Evolutionary conservation across 768 basidiomycete species (phyloP).

Genomic region (Trametes villosa): DNA sequence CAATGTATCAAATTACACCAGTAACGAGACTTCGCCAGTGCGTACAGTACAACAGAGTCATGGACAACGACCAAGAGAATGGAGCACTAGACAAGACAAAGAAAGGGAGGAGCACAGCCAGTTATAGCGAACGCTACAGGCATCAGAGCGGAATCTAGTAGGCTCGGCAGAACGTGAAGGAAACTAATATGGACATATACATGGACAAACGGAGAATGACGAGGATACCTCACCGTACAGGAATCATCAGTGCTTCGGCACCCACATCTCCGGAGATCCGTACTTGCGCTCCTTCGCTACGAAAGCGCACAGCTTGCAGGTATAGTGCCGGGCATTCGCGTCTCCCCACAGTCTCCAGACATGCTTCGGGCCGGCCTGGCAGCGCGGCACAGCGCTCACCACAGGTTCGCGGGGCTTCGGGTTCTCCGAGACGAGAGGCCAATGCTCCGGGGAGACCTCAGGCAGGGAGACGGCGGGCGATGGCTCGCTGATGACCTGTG

Average conservation of each 20-base stretch:
- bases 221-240: background rate
- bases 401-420: constrained; percentile 21
- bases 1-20: too few species aligned
- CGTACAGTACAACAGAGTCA: too few species aligned
- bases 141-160: too few species aligned
- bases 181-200: too few species aligned
- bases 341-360: constrained; percentile 15
- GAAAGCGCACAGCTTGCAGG: constrained; percentile 8
- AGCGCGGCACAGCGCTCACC: background rate
- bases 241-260: background rate
- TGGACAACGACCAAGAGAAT: too few species aligned
- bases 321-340: constrained; percentile 13
- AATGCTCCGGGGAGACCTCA: background rate
- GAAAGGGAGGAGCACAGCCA: too few species aligned
- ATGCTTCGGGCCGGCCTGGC: constrained; percentile 1
- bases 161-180: too few species aligned
- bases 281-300: constrained; percentile 19
- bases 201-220: background rate
- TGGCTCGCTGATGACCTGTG: background rate
- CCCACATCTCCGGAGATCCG: constrained; percentile 11
- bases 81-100: too few species aligned
- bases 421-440: constrained; percentile 6
- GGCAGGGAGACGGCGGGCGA: background rate
- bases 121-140: too few species aligned
- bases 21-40: too few species aligned